Evolutionary conservation across 2,329 filamentous ascomycete genomes (phyloP).

Genomic region (Pseudohalonectria lignicola): DNA sequence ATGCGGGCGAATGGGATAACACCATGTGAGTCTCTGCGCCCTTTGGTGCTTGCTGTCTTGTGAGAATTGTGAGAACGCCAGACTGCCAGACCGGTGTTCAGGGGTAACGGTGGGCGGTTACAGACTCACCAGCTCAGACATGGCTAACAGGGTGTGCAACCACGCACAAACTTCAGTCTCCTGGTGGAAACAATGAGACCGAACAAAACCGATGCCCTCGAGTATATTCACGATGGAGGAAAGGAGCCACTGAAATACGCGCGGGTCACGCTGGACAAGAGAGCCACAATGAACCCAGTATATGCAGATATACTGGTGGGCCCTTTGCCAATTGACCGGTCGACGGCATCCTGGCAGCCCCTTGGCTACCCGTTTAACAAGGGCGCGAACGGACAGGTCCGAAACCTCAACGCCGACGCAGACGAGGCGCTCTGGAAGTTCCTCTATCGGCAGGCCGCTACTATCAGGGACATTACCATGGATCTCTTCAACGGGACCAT

Average conservation of each 20-base stretch:
- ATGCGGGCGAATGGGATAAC: slow-evolving; percentile 24
- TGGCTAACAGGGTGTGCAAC: not conserved
- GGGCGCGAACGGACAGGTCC: slow-evolving; percentile 23
- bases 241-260: slow-evolving; percentile 27
- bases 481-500: slow-evolving; percentile 29
- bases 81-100: too few species aligned
- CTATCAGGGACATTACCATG: slow-evolving; percentile 27
- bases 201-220: slow-evolving; percentile 36
- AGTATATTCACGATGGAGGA: slow-evolving; percentile 28
- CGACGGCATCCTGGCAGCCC: slow-evolving; percentile 23
- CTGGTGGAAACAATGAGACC: slow-evolving; percentile 27
- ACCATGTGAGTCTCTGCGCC: slow-evolving; percentile 17
- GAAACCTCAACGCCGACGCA: slow-evolving; percentile 25
- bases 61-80: too few species aligned
- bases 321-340: slow-evolving; percentile 31
- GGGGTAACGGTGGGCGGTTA: too few species aligned
- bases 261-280: slow-evolving; percentile 28
- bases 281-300: slow-evolving; percentile 23
- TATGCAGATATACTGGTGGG: slow-evolving; percentile 35
- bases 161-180: slow-evolving; percentile 11
- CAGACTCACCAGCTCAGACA: too few species aligned
- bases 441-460: slow-evolving; percentile 21
- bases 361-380: slow-evolving; percentile 30
- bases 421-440: slow-evolving; percentile 19
- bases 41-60: too few species aligned